Evolutionary conservation across 805 yeast species (phyloP), one percentile per base, ranked within the genome.

Genomic region (Candida manassasensis): DNA sequence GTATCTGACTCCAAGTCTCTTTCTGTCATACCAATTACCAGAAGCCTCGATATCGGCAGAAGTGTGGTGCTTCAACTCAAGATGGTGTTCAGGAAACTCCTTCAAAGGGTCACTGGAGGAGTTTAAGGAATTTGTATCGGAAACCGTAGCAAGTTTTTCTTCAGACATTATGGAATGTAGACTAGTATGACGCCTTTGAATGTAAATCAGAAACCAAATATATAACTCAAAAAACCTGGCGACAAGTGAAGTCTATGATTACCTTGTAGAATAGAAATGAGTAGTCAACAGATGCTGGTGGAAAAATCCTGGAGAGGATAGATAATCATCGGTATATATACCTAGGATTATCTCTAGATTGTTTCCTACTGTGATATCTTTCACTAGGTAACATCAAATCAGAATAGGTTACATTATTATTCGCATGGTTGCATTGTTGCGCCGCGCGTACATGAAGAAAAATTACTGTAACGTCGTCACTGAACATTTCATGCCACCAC

Each of bases 1-100:
- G 21, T 37, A 42, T 21, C 42, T 32, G 28, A 42, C 27, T 8
- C 28, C 27, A 4, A 27, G 27, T 16, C 36, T 35, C 26, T 19
- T 18, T 18, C 35, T 37, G 37, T 67, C 67, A 43, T 69, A 69
- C 75, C 76, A 71, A 26, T 47, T 44, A 10, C 67, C 67, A 10
- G 57, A 43, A 16, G 61, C 41, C 26, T 54, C 63, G 25, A 59
- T 56, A 32, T 58, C 68, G 4, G 39, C 52, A 32, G 50, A 41
- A 11, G 57, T 41, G 38, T 60, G 55, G 12, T 49, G 47, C 21
- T 43, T 49, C 12, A 55, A 41, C 19, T 42, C 55, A 22, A 52
- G 37, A 33, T 49, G 54, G 22, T 26, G 32, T 21, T 40, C 41
- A 21, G 27, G 22, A 27, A 30, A 34, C 14, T 39, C 39, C 1